These are phyloP conservation scores for Nidularia sp. DNA, from an alignment of 768 basidiomycete species.

Conservation along the genomic window DNA sequence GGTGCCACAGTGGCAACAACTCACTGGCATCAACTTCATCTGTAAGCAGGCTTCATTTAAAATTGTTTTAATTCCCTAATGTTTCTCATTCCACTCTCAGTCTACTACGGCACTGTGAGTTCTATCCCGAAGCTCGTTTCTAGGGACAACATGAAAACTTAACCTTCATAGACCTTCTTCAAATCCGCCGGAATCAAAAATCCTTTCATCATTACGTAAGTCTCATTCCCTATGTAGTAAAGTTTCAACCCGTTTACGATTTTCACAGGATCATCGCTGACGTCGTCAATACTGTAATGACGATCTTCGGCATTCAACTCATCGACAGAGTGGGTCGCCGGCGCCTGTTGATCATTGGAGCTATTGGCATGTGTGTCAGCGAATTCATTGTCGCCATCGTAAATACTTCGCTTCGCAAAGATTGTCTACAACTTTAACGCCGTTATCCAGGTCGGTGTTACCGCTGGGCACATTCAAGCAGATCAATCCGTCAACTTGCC, in stretches of 20 bases:
- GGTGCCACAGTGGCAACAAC: constrained; percentile 62
- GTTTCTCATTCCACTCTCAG: background rate
- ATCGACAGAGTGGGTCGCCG: constrained; percentile 81
- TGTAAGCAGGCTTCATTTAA: constrained; percentile 24
- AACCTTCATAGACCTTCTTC: constrained; percentile 42
- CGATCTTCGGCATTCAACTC: constrained; percentile 70
- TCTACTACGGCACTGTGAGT: constrained; percentile 48
- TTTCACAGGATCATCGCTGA: constrained; percentile 43
- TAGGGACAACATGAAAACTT: background rate
- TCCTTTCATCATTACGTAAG: constrained; percentile 47
- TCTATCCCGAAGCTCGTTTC: too few species aligned
- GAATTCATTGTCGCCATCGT: constrained; percentile 68
- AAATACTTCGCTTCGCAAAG: constrained; percentile 30
- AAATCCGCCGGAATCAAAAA: constrained; percentile 47
- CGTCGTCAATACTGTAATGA: constrained; percentile 75
- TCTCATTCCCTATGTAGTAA: background rate
- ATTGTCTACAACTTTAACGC: too few species aligned
- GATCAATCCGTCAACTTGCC: constrained; percentile 28
- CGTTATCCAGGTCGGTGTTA: constrained; percentile 25
- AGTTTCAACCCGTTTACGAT: too few species aligned
- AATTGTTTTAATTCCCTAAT: background rate
- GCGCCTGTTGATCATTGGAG: constrained; percentile 71
- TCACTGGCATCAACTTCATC: constrained; percentile 69
- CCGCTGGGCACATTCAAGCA: constrained; percentile 8
- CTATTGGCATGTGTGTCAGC: constrained; percentile 76